Evolutionary conservation across 139 green algal species (phyloP), one percentile per base, ranked within the genome.

Genomic region (Coccomyxa sp.): DNA sequence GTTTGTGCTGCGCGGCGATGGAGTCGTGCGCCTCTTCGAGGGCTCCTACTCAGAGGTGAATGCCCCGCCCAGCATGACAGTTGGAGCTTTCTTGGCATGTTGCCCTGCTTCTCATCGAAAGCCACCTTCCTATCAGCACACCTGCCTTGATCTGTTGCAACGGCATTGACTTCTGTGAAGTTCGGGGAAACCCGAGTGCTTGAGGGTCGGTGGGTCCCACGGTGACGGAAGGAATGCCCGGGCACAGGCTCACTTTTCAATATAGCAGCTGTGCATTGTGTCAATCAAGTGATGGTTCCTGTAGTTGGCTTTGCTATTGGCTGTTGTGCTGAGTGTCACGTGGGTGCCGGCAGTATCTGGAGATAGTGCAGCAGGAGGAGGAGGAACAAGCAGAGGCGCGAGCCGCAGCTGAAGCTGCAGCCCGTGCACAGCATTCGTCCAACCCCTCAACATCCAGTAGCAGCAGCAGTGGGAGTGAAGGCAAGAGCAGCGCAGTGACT

Each of bases 1-100:
- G 88, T 91, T 97, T 84, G 92, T 97, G 71, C 83, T 97, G 28
- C 74, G 90, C 25, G 93, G 94, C 0, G 89, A 94, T 58, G 94
- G 92, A 13, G 58, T 88, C 15, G 91, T 95, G 58, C 85, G 86
- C 7, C 83, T 92, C 27, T 96, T 93, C 68, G 86, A 94, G 23
- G 93, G 92, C 9, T 82, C 68, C 4, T 96, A 94, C 75, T 85
- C 84, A 51, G 88, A 91, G 86, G 88, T 91, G 67, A 21, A 63
- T 28, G 57, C 32, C 1, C 32, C 16, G 23, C 17, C 31, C 45
- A 23, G 1, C 30, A 23, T 67, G 30, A 30, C n/a, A 71, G 0
- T 10, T 28, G 28, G 71, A 30, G 30, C 58, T 25, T 31, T 31
- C 45, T 63, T 9, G 25, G 57, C 15, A 15, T 23, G 11, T 15